Base-by-base conservation (phyloP, 371 early-diverging fungal species). In the Mucor saturninus region DNA sequence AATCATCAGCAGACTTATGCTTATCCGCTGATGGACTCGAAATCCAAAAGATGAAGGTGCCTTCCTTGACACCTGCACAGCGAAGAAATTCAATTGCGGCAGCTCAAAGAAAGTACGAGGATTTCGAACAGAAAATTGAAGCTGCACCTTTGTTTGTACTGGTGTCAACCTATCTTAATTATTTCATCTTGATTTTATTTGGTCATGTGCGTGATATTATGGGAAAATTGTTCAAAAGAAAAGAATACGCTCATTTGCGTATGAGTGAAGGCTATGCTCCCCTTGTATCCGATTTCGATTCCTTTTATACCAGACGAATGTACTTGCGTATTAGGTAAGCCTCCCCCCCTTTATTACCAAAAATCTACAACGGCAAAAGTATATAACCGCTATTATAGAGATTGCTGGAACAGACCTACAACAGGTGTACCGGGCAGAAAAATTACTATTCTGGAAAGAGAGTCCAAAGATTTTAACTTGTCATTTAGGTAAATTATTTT, bases 221-320 rank as follows among this genome's bases (percentile, higher is more conserved):
- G 60, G 96, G 96, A 54, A 94, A 91, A 80, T 60, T 90, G 13
- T 85, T 93, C 62, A 82, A 85, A 35, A 83, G 86, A 7, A 77
- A 86, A 54, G 79, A 86, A 62, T 95, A 91, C 77, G 72, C 77
- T 38, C 89, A 93, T 74, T 74, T 96, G 61, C 73, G 83, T 15
- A 85, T 74, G 53, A 85, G 83, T 65, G 85, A 95, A 76, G 93
- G 95, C 21, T 89, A 90, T 81, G 96, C 98, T 26, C 93, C 99
- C 64, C 68, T 96, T 66, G 89, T 93, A 57, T 89, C 95, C 54
- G 95, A 96, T 72, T 94, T 98, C 84, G 96, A 99, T 71, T 96
- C 95, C 64, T 97, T 99, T 79, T 99, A 95, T 85, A 93, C 92
- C 56, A 86, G 99, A 61, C 90, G 97, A 56, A 81, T 99, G 62